Evolutionary conservation across 768 basidiomycete species (phyloP).

Genomic region (Zangia roseola): DNA sequence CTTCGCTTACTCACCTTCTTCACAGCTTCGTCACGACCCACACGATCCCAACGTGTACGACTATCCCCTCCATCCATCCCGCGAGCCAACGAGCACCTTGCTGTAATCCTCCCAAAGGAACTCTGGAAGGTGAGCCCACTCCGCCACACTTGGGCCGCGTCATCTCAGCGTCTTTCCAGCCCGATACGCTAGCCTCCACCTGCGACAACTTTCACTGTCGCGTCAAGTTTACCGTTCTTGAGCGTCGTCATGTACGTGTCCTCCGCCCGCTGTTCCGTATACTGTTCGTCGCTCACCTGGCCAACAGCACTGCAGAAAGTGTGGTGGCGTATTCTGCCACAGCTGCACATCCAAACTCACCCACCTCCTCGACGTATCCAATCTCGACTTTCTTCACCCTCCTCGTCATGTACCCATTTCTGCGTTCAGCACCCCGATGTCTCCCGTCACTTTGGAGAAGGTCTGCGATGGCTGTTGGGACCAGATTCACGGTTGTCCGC

Average conservation of each 20-base stretch:
- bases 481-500: slow-evolving; percentile 60
- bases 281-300: slow-evolving; percentile 17
- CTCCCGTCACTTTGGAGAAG: slow-evolving; percentile 56
- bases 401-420: slow-evolving; percentile 65
- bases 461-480: slow-evolving; percentile 80
- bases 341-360: slow-evolving; percentile 60
- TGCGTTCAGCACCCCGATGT: slow-evolving; percentile 54
- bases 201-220: slow-evolving; percentile 79
- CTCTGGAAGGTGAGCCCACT: slow-evolving; percentile 67
- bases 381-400: slow-evolving; percentile 67
- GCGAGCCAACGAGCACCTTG: slow-evolving; percentile 67
- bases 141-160: background rate
- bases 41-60: slow-evolving; percentile 16
- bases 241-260: slow-evolving; percentile 69
- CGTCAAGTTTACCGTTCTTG: slow-evolving; percentile 61
- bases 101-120: slow-evolving; percentile 63
- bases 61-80: slow-evolving; percentile 18
- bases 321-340: slow-evolving; percentile 74
- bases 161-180: slow-evolving; percentile 37
- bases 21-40: slow-evolving; percentile 24
- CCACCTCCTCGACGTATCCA: slow-evolving; percentile 69
- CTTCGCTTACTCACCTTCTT: background rate
- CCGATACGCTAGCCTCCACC: slow-evolving; percentile 55
- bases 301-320: slow-evolving; percentile 76
- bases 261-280: background rate